Conservation (phyloP, 140 eudicot species). For the Eryngium alpinum region DNA sequence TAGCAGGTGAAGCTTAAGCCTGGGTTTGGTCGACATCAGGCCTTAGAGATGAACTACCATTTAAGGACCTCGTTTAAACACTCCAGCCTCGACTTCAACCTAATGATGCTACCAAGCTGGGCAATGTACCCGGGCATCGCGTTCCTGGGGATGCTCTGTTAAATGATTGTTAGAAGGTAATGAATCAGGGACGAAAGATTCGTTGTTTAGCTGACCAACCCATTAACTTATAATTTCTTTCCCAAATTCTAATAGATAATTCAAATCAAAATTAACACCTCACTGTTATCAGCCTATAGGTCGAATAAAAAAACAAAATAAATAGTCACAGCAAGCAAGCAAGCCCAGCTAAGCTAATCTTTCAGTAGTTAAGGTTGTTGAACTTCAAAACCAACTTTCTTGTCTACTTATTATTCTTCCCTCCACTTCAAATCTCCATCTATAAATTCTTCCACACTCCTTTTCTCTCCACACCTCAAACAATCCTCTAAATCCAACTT, state of each 20-base stretch:
- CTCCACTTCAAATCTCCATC: slow-evolving; percentile 18
- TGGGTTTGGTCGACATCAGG: slow-evolving; percentile 61
- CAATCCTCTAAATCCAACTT: background rate
- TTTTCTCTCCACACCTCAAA: slow-evolving; percentile 13
- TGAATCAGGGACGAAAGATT: background rate
- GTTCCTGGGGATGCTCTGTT: slow-evolving; percentile 38
- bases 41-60: slow-evolving; percentile 45
- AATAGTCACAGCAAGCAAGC: background rate
- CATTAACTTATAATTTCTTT: background rate
- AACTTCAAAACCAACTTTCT: slow-evolving; percentile 34
- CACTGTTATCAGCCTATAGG: too few species aligned
- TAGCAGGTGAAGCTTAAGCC: slow-evolving; percentile 56
- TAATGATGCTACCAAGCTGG: slow-evolving; percentile 38
- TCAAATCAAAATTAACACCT: too few species aligned
- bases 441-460: slow-evolving; percentile 29
- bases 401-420: slow-evolving; percentile 17
- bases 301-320: too few species aligned
- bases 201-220: slow-evolving; percentile 1
- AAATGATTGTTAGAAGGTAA: background rate
- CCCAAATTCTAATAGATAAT: too few species aligned
- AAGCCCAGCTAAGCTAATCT: slow-evolving; percentile 17
- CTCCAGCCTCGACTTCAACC: slow-evolving; percentile 50
- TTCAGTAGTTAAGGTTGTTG: slow-evolving; percentile 41
- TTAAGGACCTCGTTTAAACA: slow-evolving; percentile 64
- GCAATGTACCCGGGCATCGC: slow-evolving; percentile 60